phyloP scores from a whole-genome alignment of 176 grass and related monocot genomes.

The Aegilops sharonensis region DNA sequence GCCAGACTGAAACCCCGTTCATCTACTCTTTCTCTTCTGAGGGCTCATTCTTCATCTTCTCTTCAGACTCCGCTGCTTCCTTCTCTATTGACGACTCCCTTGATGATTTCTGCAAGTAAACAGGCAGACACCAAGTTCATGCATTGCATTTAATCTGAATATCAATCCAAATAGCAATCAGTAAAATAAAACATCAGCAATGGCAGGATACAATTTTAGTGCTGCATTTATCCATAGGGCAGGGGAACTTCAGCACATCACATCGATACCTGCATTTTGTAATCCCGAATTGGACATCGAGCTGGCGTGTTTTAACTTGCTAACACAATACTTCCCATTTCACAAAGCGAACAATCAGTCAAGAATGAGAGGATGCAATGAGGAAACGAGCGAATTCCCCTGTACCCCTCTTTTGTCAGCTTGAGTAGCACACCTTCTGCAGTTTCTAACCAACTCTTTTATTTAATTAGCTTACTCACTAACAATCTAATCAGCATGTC shows the following conservation, averaged over 20 bases:
- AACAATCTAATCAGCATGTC: not conserved
- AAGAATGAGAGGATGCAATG: not conserved
- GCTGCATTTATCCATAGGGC: not conserved
- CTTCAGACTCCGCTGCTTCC: not conserved
- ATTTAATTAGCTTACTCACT: not conserved
- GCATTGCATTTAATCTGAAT: not conserved
- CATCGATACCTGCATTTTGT: not conserved
- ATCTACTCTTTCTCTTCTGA: constrained; percentile 4
- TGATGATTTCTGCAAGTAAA: constrained; percentile 9
- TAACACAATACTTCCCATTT: not conserved
- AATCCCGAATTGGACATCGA: not conserved
- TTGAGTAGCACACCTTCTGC: not conserved
- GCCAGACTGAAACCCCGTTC: not conserved
- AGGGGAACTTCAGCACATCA: not conserved
- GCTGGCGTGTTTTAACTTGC: not conserved
- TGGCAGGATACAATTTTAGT: not conserved
- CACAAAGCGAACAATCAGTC: not conserved
- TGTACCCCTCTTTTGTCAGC: not conserved
- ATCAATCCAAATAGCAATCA: not conserved
- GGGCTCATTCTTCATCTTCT: not conserved
- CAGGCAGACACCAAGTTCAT: not conserved
- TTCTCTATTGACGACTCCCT: constrained; percentile 5
- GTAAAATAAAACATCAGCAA: not conserved
- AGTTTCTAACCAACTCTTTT: constrained; percentile 7
- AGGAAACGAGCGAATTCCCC: not conserved